Evolutionary conservation across 1,139 yeast genomes (phyloP).

Genomic region (Taphrina communis): DNA sequence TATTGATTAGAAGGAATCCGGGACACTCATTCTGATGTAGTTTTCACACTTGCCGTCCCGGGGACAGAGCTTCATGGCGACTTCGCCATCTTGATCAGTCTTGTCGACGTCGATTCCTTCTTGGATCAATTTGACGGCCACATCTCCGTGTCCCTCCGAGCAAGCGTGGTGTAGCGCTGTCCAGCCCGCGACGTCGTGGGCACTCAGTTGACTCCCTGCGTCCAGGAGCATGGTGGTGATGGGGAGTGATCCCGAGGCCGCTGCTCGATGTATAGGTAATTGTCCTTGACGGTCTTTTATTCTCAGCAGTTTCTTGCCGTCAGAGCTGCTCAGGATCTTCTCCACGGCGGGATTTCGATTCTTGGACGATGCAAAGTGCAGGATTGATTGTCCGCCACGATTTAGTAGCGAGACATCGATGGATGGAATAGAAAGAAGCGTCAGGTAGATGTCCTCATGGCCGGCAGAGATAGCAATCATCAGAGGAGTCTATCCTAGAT

Average conservation of each 20-base stretch:
- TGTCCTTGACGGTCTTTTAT: constrained; percentile 70
- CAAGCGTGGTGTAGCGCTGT: constrained; percentile 87
- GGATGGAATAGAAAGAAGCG: constrained; percentile 54
- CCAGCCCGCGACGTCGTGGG: constrained; percentile 76
- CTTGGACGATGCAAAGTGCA: constrained; percentile 64
- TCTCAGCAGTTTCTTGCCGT: constrained; percentile 27
- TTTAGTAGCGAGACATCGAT: constrained; percentile 64
- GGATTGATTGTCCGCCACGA: constrained; percentile 69
- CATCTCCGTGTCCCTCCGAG: constrained; percentile 89
- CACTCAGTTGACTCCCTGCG: constrained; percentile 68
- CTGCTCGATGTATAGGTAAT: constrained; percentile 81
- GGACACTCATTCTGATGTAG: constrained; percentile 14
- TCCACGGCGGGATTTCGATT: constrained; percentile 36
- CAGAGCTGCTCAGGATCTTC: constrained; percentile 6
- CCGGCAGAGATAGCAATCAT: constrained; percentile 85
- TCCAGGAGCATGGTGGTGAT: constrained; percentile 60
- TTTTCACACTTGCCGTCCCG: constrained; percentile 25
- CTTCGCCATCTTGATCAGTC: constrained; percentile 39
- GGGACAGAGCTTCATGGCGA: constrained; percentile 37
- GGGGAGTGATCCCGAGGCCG: constrained; percentile 71
- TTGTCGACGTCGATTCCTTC: constrained; percentile 66
- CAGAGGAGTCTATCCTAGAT: constrained; percentile 70
- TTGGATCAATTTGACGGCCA: constrained; percentile 65
- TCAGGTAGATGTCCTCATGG: constrained; percentile 59
- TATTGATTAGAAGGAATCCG: constrained; percentile 16